These are phyloP conservation scores for Neonectria faginata DNA, from an alignment of 2,329 filamentous ascomycete species.

Conservation along the genomic window DNA sequence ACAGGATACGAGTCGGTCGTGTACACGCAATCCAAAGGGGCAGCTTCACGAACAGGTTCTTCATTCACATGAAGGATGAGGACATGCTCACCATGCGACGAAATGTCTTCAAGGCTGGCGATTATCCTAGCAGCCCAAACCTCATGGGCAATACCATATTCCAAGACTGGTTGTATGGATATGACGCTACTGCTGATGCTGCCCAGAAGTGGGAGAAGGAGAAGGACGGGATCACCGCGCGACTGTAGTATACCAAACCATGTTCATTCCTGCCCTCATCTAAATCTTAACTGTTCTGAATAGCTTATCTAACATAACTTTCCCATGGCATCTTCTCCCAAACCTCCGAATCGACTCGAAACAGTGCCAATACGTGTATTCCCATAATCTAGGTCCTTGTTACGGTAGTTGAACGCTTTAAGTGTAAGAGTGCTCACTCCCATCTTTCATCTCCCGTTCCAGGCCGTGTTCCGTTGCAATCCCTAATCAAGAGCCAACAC, in stretches of 20 bases:
- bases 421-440: no score
- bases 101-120: constrained; percentile 16
- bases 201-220: constrained; percentile 15
- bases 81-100: constrained; percentile 14
- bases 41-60: constrained; percentile 23
- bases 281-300: no score
- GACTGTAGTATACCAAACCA: neutral
- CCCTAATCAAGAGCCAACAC: no score
- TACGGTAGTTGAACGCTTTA: no score
- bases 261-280: neutral
- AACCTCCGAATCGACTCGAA: no score
- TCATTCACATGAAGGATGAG: constrained; percentile 24
- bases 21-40: constrained; percentile 20
- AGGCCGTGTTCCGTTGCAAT: no score
- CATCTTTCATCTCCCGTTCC: no score
- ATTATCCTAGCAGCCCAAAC: constrained; percentile 22
- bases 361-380: no score
- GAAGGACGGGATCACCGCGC: neutral
- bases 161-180: constrained; percentile 26
- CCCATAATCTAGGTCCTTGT: no score
- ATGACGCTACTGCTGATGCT: constrained; percentile 12
- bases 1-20: constrained; percentile 11
- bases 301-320: no score
- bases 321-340: no score
- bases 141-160: constrained; percentile 23